Percentiles rank a stretch among this genome's conserved stretches.
Evolutionary conservation across 768 basidiomycete genomes (phyloP).

Genomic region (Termitomyces sp.): DNA sequence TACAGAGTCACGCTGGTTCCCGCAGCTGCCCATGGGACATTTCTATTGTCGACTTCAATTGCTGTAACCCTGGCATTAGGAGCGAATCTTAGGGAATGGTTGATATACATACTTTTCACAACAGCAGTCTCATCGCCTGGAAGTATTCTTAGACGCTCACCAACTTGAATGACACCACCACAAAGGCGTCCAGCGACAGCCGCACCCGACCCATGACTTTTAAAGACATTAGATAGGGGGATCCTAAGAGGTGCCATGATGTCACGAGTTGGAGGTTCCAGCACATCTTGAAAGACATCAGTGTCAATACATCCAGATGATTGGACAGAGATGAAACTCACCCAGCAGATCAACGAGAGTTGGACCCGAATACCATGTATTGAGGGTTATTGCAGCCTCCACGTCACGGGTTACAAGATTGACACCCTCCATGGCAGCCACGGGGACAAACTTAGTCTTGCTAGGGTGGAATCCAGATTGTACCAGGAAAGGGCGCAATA

Average conservation of each 20-base stretch:
- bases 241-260: constrained; percentile 76
- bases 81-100: not conserved
- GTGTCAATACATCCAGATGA: not conserved
- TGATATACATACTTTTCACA: constrained; percentile 54
- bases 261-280: constrained; percentile 80
- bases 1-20: constrained; percentile 88
- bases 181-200: constrained; percentile 83
- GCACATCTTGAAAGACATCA: constrained; percentile 46
- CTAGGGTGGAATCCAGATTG: constrained; percentile 83
- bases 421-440: constrained; percentile 86
- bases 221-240: constrained; percentile 95
- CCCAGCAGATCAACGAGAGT: constrained; percentile 84
- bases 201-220: constrained; percentile 73
- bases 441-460: constrained; percentile 83
- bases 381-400: constrained; percentile 43
- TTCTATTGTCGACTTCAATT: constrained; percentile 79
- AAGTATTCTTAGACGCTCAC: constrained; percentile 80
- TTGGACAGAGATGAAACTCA: constrained; percentile 26
- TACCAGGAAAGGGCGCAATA: constrained; percentile 74
- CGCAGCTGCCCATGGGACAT: constrained; percentile 82
- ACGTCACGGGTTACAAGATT: constrained; percentile 62
- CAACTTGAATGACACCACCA: constrained; percentile 88
- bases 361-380: constrained; percentile 81
- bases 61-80: constrained; percentile 39
- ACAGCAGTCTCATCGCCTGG: constrained; percentile 90